Evolutionary conservation across 306 rosid genomes (phyloP).

Genomic region (Corylus heterophylla): DNA sequence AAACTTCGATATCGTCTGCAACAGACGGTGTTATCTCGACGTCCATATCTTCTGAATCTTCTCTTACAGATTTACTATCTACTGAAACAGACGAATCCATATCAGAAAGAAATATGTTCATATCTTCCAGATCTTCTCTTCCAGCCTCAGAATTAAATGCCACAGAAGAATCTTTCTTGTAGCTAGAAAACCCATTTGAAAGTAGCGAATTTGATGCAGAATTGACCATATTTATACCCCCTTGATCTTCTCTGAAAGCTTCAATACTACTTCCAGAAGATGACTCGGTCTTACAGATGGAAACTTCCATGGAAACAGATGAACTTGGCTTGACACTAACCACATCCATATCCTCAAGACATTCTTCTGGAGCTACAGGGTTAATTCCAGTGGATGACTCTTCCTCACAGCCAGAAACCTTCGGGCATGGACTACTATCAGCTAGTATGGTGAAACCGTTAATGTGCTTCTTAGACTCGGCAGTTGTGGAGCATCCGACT

Average conservation of each 20-base stretch:
- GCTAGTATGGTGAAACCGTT: constrained; percentile 29
- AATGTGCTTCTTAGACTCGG: constrained; percentile 24
- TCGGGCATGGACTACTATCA: constrained; percentile 28
- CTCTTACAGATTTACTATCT: constrained; percentile 22
- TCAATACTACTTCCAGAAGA: constrained; percentile 30
- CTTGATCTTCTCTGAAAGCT: constrained; percentile 13
- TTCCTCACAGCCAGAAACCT: constrained; percentile 30
- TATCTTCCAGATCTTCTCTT: constrained; percentile 28
- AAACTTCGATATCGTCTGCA: constrained; percentile 26
- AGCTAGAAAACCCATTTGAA: constrained; percentile 25
- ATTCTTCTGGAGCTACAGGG: constrained; percentile 29
- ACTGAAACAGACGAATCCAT: constrained; percentile 28
- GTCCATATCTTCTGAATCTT: constrained; percentile 37
- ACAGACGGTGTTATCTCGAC: constrained; percentile 27
- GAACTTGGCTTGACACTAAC: constrained; percentile 21
- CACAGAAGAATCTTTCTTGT: constrained; percentile 4
- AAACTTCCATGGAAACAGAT: constrained; percentile 36
- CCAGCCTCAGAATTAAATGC: constrained; percentile 10
- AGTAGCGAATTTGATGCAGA: constrained; percentile 19
- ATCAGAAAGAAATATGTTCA: constrained; percentile 16
- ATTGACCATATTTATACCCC: constrained; percentile 19
- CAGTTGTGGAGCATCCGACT: constrained; percentile 35
- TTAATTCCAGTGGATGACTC: constrained; percentile 35
- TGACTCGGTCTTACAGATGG: constrained; percentile 32
- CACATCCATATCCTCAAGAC: constrained; percentile 33